Conservation (phyloP, 2,329 filamentous ascomycete species). For the Zalaria sp. region DNA sequence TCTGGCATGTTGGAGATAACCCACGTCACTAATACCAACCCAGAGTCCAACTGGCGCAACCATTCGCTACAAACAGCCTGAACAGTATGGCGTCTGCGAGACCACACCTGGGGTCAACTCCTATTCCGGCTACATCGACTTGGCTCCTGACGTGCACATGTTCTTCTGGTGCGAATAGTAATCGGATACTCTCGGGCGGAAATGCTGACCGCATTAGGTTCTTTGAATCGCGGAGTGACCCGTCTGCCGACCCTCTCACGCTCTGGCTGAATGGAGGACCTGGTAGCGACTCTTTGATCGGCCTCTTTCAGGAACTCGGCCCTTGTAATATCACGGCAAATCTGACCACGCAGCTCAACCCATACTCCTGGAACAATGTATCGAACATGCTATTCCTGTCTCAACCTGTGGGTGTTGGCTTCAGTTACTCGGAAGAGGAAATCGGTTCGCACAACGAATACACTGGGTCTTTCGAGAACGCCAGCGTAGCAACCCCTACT, state of each 20-base stretch:
- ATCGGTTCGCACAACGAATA: constrained; percentile 27
- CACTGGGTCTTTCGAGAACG: constrained; percentile 32
- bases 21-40: background rate
- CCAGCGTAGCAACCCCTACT: constrained; percentile 22
- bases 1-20: background rate
- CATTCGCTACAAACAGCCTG: constrained; percentile 39
- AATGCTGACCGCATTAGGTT: constrained; percentile 31
- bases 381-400: constrained; percentile 49
- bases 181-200: constrained; percentile 17
- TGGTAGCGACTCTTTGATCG: constrained; percentile 39
- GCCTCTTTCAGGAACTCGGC: constrained; percentile 42
- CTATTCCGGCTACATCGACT: constrained; percentile 28
- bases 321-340: constrained; percentile 26
- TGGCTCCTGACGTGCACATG: constrained; percentile 19
- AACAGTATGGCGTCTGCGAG: constrained; percentile 32
- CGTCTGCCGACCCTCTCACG: constrained; percentile 39
- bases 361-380: constrained; percentile 45
- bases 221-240: constrained; percentile 44
- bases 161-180: constrained; percentile 42
- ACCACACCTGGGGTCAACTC: constrained; percentile 37
- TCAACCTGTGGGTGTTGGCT: constrained; percentile 45
- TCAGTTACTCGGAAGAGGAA: constrained; percentile 30
- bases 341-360: constrained; percentile 30
- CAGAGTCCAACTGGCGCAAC: constrained; percentile 26
- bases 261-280: constrained; percentile 50